A percentile compares a stretch with the other conserved stretches of the same genome.
These are phyloP conservation scores for Chlamydomonas applanata DNA, from an alignment of 139 green algal genomes.

Conservation along the genomic window DNA sequence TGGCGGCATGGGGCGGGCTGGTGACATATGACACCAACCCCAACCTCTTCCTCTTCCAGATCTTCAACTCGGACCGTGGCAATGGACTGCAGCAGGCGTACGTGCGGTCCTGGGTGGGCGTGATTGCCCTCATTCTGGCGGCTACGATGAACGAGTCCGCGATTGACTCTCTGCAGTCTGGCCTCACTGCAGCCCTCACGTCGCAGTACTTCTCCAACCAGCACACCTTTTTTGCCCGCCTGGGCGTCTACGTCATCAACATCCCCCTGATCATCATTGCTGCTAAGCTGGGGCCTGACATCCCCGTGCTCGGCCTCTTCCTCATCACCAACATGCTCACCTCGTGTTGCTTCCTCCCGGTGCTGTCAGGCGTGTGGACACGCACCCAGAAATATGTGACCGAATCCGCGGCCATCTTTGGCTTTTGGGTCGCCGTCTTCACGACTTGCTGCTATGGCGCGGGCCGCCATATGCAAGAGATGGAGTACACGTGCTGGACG, in stretches of 20 bases:
- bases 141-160: slow-evolving; percentile 73
- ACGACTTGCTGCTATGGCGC: slow-evolving; percentile 27
- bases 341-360: slow-evolving; percentile 58
- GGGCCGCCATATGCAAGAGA: slow-evolving; percentile 18
- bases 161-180: slow-evolving; percentile 20
- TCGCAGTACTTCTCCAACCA: slow-evolving; percentile 1
- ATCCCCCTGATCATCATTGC: slow-evolving; percentile 66
- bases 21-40: slow-evolving; percentile 44
- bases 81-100: not conserved
- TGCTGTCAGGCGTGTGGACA: slow-evolving; percentile 32
- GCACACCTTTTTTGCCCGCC: slow-evolving; percentile 49
- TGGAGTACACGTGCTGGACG: not conserved
- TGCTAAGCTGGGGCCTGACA: slow-evolving; percentile 26
- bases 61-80: not conserved
- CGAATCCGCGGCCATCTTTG: slow-evolving; percentile 23
- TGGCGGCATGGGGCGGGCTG: slow-evolving; percentile 66
- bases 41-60: slow-evolving; percentile 65
- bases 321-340: slow-evolving; percentile 80
- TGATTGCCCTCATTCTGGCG: slow-evolving; percentile 58
- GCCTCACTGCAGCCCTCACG: not conserved
- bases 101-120: slow-evolving; percentile 46
- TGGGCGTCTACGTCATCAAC: slow-evolving; percentile 70
- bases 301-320: slow-evolving; percentile 73
- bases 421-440: slow-evolving; percentile 22
- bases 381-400: slow-evolving; percentile 27